A percentile compares a stretch with the other conserved stretches of the same genome.
These are phyloP conservation scores for Rubus parviflorus DNA, from an alignment of 306 rosid genomes.

Conservation along the genomic window DNA sequence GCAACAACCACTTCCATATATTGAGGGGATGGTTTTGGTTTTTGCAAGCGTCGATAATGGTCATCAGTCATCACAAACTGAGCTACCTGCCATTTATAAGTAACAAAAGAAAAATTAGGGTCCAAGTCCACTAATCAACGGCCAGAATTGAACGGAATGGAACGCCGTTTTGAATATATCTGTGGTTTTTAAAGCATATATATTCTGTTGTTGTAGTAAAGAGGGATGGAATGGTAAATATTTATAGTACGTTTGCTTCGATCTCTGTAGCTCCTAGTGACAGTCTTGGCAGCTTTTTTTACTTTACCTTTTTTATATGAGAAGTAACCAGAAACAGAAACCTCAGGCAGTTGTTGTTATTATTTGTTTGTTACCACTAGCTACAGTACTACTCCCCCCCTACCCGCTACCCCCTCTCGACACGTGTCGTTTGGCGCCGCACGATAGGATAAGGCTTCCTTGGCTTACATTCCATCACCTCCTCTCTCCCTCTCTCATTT, in stretches of 20 bases:
- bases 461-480: conserved; percentile 17
- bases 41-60: conserved; percentile 28
- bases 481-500: neutral
- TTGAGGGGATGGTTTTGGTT: conserved; percentile 32
- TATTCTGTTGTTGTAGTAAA: too few species aligned
- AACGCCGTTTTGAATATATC: too few species aligned
- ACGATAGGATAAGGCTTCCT: conserved; percentile 51
- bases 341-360: neutral
- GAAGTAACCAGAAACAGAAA: neutral
- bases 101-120: neutral
- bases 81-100: conserved; percentile 4
- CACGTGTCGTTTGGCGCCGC: conserved; percentile 39
- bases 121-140: neutral
- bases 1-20: conserved; percentile 31
- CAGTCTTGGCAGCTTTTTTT: neutral
- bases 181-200: too few species aligned
- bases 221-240: too few species aligned
- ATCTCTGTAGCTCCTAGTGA: neutral
- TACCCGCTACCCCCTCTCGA: conserved; percentile 40
- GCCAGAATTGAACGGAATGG: conserved; percentile 6
- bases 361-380: neutral
- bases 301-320: neutral
- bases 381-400: conserved; percentile 1
- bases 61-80: neutral
- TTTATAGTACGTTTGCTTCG: neutral